Percentiles rank a stretch among this genome's conserved stretches.
These are phyloP conservation scores for Tuber microsphaerosporum DNA, from an alignment of 495 filamentous ascomycete species.

Conservation along the genomic window DNA sequence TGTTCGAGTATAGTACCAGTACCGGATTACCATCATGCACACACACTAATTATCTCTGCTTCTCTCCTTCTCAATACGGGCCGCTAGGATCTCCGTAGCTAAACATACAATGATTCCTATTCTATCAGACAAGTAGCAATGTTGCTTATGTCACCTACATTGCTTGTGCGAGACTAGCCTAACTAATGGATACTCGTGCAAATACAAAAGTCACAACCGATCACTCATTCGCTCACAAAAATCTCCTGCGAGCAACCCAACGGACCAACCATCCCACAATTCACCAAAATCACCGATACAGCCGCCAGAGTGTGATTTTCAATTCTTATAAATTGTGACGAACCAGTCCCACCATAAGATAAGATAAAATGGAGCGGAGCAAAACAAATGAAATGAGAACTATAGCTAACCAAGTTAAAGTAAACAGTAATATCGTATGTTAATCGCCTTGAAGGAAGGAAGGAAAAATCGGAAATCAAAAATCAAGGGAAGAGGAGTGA, in stretches of 20 bases:
- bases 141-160: neutral
- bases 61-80: neutral
- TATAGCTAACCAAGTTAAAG: neutral
- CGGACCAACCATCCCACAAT: neutral
- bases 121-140: neutral
- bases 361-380: neutral
- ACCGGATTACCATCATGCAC: too few species aligned
- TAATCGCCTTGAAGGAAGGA: neutral
- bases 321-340: neutral
- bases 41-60: too few species aligned
- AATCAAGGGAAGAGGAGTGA: neutral
- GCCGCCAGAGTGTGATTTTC: neutral
- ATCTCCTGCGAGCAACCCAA: neutral
- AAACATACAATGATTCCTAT: neutral
- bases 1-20: too few species aligned
- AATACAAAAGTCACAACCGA: neutral
- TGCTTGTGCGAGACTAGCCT: neutral
- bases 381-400: neutral
- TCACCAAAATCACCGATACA: neutral
- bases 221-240: neutral
- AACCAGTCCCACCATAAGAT: conserved; percentile 1
- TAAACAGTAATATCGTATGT: neutral
- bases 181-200: neutral
- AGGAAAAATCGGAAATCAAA: neutral
- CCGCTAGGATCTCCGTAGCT: neutral